Base-by-base conservation (phyloP, 768 basidiomycete species). In the Tylopilus cervinicoccineus region DNA sequence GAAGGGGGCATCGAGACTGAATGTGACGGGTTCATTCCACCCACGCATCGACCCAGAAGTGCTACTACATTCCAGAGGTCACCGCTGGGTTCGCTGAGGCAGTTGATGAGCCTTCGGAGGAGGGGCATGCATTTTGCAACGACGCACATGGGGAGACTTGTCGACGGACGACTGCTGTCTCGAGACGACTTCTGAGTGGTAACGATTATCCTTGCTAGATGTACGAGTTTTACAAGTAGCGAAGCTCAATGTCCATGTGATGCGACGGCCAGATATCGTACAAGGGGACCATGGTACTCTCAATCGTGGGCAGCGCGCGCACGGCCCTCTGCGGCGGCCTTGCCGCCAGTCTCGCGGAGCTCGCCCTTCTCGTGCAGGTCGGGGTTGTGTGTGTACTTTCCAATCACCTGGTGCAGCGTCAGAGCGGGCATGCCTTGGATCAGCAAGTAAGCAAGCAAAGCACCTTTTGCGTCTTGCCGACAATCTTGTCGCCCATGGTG, bases 381-480 rank as follows among this genome's bases (percentile, higher is more conserved):
- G 0, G 71, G 61, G 10, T 83, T 79, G 19, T 71, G 45, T 13
- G 66, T 65, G 29, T 68, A 45, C 60, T 83, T 82, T 8, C 81
- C 80, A 24, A 75, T 54, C 34, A 80, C 64, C 79, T 81, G 38
- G 19, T 19, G 6, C 27, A 10, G 27, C 2, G 5, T 62, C 10
- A 62, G 34, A 7, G 5, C 40, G 7, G 41, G n/a, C 17, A n/a
- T n/a, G n/a, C n/a, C n/a, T n/a, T n/a, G 1, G 1, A 8, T 17
- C 3, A 4, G 13, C 16, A 23, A 0, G 1, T 6, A 3, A 24
- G 11, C 12, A 6, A 45, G 28, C 20, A 5, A 49, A 58, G 2
- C 13, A 79, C 81, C 72, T 83, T 75, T 56, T 83, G 71, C 0
- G 76, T 70, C 68, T 83, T 83, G 4, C 82, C 81, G 29, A 80